Evolutionary conservation across 768 basidiomycete genomes (phyloP).

Genomic region (Daedaleopsis nitida): DNA sequence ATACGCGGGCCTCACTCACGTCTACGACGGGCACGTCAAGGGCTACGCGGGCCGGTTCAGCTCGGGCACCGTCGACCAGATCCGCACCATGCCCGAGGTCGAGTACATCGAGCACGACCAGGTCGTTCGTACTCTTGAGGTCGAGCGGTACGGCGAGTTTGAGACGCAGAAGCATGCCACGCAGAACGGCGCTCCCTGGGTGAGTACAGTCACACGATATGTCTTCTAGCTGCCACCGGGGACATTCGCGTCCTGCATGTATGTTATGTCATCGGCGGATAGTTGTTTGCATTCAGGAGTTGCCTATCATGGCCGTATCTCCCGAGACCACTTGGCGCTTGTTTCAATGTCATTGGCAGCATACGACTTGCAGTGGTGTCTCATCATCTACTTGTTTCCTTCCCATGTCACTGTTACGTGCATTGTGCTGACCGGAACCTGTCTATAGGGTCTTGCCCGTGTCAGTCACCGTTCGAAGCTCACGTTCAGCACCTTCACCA

Average conservation of each 20-base stretch:
- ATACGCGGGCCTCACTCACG: conserved; percentile 63
- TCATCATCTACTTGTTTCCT: not conserved
- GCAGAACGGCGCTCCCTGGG: conserved; percentile 86
- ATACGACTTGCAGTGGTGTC: not conserved
- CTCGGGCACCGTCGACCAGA: conserved; percentile 63
- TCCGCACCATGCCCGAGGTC: conserved; percentile 87
- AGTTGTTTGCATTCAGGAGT: not conserved
- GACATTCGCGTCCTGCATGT: no score
- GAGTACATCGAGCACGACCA: conserved; percentile 94
- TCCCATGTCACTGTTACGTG: not conserved
- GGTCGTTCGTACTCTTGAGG: conserved; percentile 75
- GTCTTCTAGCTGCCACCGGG: not conserved
- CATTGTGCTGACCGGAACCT: not conserved
- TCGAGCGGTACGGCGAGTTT: conserved; percentile 8
- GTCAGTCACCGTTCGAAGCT: conserved; percentile 85
- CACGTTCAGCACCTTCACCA: conserved; percentile 77
- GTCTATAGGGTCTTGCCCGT: conserved; percentile 84
- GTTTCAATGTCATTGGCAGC: no score
- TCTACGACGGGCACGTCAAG: conserved; percentile 73
- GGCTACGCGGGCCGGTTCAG: conserved; percentile 87
- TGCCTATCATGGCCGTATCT: no score
- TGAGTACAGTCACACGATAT: conserved; percentile 42
- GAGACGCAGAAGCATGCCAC: conserved; percentile 22
- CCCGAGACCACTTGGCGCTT: no score
- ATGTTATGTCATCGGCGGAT: not conserved